Base-by-base conservation (phyloP, 164 flowering plant genomes). In the Saururus chinensis region DNA sequence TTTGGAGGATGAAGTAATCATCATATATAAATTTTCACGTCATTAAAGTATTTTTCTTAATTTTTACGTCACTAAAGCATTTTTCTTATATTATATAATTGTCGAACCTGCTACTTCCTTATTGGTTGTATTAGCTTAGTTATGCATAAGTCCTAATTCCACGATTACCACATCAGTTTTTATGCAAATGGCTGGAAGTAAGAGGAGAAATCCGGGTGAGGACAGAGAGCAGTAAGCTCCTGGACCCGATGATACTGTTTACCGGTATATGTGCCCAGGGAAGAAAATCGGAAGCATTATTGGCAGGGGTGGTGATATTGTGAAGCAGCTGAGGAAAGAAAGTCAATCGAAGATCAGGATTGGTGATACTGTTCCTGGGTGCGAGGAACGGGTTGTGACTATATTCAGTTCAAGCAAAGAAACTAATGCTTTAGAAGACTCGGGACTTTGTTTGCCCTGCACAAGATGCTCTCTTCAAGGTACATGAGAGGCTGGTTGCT, bases 221-320 rank as follows among this genome's bases (percentile, higher is more conserved):
- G 84, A 81, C 52, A 76, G 73, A 58, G 84, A 81, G 2, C 71
- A 58, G 23, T 78, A 76, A 69, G 68, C 76, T 40, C 86, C 88
- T 61, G 82, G 82, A 23, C 51, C 87, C 13, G 89, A 87, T 1
- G 96, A 95, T 69, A 87, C 97, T n/a, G 96, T 95, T 0, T 95
- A 83, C 68, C 81, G 99, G 9, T 95, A 83, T 62, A 73, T 95
- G 72, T 95, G 97, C 62, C 93, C 91, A 30, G 84, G 79, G 6
- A 81, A 74, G 64, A 91, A 87, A 82, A 95, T 91, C 66, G 99
- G 99, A 41, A 91, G 96, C 62, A 79, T 95, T 16, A 91, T 95
- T 52, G 99, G 99, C 23, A 83, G 85, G 75, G 99, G 99, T 49
- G 99, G 99, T 58, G 97, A 88, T 60, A 90, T 90, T 75, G 88